These are phyloP conservation scores for Delphinella strobiligena DNA, from an alignment of 2,329 filamentous ascomycete genomes.

Conservation along the genomic window DNA sequence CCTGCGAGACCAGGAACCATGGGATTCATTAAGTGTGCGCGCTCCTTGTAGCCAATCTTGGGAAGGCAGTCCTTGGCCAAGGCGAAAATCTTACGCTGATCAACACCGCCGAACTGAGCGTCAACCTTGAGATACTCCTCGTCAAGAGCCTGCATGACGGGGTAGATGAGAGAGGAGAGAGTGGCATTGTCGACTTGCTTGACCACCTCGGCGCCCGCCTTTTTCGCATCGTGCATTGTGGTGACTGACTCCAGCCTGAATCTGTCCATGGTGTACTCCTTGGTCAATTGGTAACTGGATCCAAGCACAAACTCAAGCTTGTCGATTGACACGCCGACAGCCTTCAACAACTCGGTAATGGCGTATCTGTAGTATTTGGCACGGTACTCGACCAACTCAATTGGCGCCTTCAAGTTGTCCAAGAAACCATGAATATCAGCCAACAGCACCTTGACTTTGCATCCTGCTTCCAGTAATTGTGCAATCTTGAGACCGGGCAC, in stretches of 20 bases:
- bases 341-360: slow-evolving; percentile 62
- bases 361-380: slow-evolving; percentile 71
- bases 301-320: slow-evolving; percentile 76
- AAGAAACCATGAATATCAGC: slow-evolving; percentile 55
- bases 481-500: slow-evolving; percentile 82
- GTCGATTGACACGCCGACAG: slow-evolving; percentile 67
- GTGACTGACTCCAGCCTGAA: slow-evolving; percentile 62
- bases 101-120: slow-evolving; percentile 71
- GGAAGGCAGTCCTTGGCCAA: slow-evolving; percentile 76
- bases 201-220: slow-evolving; percentile 85
- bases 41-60: slow-evolving; percentile 69
- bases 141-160: slow-evolving; percentile 79
- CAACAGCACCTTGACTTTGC: slow-evolving; percentile 43
- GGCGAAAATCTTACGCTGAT: slow-evolving; percentile 83
- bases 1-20: slow-evolving; percentile 81
- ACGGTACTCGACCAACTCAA: slow-evolving; percentile 74
- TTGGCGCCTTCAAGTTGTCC: slow-evolving; percentile 52
- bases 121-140: slow-evolving; percentile 84
- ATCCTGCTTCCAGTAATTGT: slow-evolving; percentile 73
- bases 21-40: slow-evolving; percentile 66
- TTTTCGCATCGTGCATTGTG: slow-evolving; percentile 72
- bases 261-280: slow-evolving; percentile 74
- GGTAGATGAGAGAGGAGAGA: slow-evolving; percentile 66
- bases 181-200: slow-evolving; percentile 76
- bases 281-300: slow-evolving; percentile 60